Conservation (phyloP, 495 filamentous ascomycete species). For the Symbiotaphrina buchneri region DNA sequence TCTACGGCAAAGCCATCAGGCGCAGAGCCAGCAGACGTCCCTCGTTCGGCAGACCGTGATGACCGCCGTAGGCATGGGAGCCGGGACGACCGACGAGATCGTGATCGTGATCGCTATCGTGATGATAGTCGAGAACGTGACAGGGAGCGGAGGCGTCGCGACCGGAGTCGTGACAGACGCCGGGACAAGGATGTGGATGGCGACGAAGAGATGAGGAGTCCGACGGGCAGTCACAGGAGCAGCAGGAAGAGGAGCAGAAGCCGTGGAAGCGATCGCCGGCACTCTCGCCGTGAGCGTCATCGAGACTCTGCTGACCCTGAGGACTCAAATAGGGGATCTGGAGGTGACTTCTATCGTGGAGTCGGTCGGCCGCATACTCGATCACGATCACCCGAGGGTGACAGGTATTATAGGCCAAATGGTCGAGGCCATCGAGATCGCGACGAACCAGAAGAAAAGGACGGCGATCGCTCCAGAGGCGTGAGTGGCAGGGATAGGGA, state of each 20-base stretch:
- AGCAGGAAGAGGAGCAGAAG: conserved; percentile 68
- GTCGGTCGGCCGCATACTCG: conserved; percentile 51
- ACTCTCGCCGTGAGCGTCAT: conserved; percentile 43
- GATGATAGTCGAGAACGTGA: conserved; percentile 20
- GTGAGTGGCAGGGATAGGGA: conserved; percentile 20
- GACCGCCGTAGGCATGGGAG: conserved; percentile 33
- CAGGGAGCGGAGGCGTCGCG: conserved; percentile 21
- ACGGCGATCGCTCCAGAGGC: conserved; percentile 22
- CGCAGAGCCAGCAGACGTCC: conserved; percentile 24
- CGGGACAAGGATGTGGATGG: conserved; percentile 36
- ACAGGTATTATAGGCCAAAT: conserved; percentile 55
- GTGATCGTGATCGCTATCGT: conserved; percentile 29
- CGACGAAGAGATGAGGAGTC: conserved; percentile 47
- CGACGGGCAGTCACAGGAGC: conserved; percentile 56
- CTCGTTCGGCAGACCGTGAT: conserved; percentile 30
- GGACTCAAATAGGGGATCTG: conserved; percentile 16
- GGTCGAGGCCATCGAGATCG: conserved; percentile 25
- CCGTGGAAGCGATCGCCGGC: conserved; percentile 55
- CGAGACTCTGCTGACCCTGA: conserved; percentile 29
- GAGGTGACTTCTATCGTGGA: conserved; percentile 24
- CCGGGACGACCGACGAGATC: conserved; percentile 27
- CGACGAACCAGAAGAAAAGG: conserved; percentile 5
- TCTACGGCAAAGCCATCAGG: conserved; percentile 46
- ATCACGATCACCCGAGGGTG: conserved; percentile 46
- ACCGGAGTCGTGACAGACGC: conserved; percentile 35